phyloP scores from a whole-genome alignment of 768 basidiomycete species.

The Boletus rex-veris region DNA sequence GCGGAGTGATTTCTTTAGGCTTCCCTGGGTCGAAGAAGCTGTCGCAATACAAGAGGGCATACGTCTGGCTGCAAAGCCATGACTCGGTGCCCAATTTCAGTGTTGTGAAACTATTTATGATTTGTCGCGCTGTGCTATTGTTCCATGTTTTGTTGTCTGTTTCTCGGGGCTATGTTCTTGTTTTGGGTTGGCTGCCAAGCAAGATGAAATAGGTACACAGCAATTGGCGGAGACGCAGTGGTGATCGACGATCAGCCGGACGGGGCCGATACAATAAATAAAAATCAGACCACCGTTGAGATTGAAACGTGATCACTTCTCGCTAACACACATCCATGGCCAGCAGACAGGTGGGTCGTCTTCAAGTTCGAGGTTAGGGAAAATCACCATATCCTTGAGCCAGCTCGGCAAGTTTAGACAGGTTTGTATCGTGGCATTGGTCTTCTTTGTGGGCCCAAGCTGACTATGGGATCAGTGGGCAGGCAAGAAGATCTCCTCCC shows the following conservation, averaged over 20 bases:
- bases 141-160: neutral
- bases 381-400: constrained; percentile 2
- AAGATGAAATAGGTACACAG: no score
- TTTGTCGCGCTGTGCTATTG: neutral
- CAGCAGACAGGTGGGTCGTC: constrained; percentile 54
- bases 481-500: constrained; percentile 81
- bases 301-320: neutral
- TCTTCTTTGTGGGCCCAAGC: constrained; percentile 1
- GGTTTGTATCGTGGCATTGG: constrained; percentile 38
- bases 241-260: constrained; percentile 10
- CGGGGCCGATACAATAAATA: constrained; percentile 12
- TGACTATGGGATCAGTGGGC: constrained; percentile 60
- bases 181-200: no score
- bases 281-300: constrained; percentile 12
- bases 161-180: neutral
- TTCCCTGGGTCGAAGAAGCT: constrained; percentile 91
- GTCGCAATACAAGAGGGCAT: constrained; percentile 82
- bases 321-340: constrained; percentile 46
- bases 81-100: neutral
- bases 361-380: neutral
- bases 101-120: constrained; percentile 1
- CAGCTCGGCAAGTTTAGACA: constrained; percentile 78
- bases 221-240: no score
- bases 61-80: constrained; percentile 56
- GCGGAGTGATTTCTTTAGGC: constrained; percentile 83